Conservation (phyloP, 805 yeast species). For the Hanseniaspora thailandica region DNA sequence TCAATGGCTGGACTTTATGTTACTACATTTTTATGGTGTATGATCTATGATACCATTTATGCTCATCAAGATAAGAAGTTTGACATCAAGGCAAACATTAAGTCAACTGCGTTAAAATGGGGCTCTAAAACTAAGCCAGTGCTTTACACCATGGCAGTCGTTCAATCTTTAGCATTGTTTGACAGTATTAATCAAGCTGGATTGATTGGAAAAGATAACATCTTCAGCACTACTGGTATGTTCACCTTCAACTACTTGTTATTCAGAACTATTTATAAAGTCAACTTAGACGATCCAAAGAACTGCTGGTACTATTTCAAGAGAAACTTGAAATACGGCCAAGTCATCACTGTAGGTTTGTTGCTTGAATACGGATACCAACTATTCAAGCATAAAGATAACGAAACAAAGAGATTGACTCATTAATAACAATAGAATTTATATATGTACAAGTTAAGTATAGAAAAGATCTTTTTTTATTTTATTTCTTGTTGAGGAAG, state of each 20-base stretch:
- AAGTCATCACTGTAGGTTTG: constrained; percentile 54
- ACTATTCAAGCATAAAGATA: constrained; percentile 15
- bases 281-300: constrained; percentile 65
- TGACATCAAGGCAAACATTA: constrained; percentile 82
- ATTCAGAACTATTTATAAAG: constrained; percentile 54
- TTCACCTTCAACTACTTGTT: constrained; percentile 60
- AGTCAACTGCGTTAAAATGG: constrained; percentile 94
- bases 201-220: constrained; percentile 73
- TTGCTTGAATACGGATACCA: constrained; percentile 50
- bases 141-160: constrained; percentile 48
- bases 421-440: not conserved
- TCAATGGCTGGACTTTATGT: constrained; percentile 69
- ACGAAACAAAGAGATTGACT: not conserved
- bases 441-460: not conserved
- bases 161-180: constrained; percentile 54
- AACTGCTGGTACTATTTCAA: constrained; percentile 76
- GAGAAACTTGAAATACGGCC: constrained; percentile 66
- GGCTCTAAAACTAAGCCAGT: constrained; percentile 65
- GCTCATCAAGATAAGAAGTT: constrained; percentile 94
- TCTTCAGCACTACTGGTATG: constrained; percentile 37
- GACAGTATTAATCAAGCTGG: constrained; percentile 65
- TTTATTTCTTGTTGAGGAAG: not conserved
- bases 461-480: not conserved
- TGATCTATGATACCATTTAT: constrained; percentile 90
- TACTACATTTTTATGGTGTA: constrained; percentile 80